Base-by-base conservation (phyloP, 1,284 basidiomycete species). In the Ustilago curta region DNA sequence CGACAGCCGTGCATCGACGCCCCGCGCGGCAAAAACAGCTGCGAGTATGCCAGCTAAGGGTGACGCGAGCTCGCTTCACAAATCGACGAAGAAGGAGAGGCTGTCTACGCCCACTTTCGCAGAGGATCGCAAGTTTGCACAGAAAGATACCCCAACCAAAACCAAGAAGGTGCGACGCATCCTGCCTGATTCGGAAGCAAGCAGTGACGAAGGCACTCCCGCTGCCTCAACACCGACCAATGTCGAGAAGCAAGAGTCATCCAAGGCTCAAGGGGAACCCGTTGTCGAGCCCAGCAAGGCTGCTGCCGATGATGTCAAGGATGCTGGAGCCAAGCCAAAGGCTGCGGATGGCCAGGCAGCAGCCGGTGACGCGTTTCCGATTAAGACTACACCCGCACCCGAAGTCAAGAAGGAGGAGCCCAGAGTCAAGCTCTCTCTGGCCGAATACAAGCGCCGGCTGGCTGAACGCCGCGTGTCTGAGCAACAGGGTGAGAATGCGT, bases 391-490 rank as follows among this genome's bases (percentile, higher is more conserved):
- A 8, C 55, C 71, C 25, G 48, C n/a, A 23, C 61, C 60, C 1
- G 61, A 74, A 49, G 59, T 74, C 50, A 74, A 70, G 63, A 75
- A 75, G 47, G 72, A 70, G 32, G 66, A 73, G 43, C 82, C 83
- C 4, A 59, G 79, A 42, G 76, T 77, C 35, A 80, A 80, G 56
- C 68, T 84, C 5, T 81, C 81, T 9, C 39, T 84, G 40, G 83
- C 83, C 27, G 83, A 84, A 35, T 84, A 83, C 76, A 83, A 83
- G 62, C 78, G 78, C 42, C 78, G 82, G 14, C 68, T 83, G 8
- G 81, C 81, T 3, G 76, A 80, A 54, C 73, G 79, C 35, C 70
- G 79, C 8, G 75, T 79, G 21, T 73, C 79, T 18, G 72, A 53
- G 32, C 70, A 72, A 50, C 70, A 61, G 52, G 43, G 55, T 3